phyloP scores from a whole-genome alignment of 441 rosid species.

The Erysimum cheiri region DNA sequence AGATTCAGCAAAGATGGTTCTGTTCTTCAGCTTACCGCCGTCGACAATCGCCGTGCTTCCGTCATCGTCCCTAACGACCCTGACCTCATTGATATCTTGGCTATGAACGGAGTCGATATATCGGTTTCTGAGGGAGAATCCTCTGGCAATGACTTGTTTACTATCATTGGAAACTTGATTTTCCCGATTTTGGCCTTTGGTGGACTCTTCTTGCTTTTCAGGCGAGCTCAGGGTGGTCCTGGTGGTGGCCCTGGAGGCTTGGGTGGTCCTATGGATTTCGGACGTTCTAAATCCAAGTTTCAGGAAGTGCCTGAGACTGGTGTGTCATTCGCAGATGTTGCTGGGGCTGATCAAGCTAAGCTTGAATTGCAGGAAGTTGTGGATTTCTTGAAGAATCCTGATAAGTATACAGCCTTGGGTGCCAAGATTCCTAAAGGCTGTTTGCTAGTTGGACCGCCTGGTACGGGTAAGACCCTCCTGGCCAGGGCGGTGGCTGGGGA shows the following conservation, averaged over 20 bases:
- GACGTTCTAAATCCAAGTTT: constrained; percentile 87
- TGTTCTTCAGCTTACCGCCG: constrained; percentile 83
- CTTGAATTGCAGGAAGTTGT: constrained; percentile 90
- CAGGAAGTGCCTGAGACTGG: constrained; percentile 97
- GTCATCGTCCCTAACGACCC: constrained; percentile 91
- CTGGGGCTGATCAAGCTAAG: constrained; percentile 93
- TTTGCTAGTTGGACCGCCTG: constrained; percentile 89
- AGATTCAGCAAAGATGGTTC: constrained; percentile 93
- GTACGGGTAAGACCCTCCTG: constrained; percentile 87
- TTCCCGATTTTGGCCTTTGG: constrained; percentile 84
- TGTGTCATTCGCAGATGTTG: constrained; percentile 82
- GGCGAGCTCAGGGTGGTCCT: constrained; percentile 84
- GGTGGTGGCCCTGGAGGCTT: constrained; percentile 89
- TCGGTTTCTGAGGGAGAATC: constrained; percentile 93
- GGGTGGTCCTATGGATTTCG: constrained; percentile 95
- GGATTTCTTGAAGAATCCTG: constrained; percentile 90
- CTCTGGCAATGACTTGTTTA: constrained; percentile 68
- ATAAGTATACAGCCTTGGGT: constrained; percentile 90
- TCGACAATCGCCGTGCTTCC: constrained; percentile 87
- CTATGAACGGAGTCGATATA: constrained; percentile 94
- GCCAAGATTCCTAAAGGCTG: constrained; percentile 97
- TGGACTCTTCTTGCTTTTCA: constrained; percentile 80
- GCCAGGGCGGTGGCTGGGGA: constrained; percentile 92
- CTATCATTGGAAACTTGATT: constrained; percentile 74
- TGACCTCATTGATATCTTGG: constrained; percentile 83